Base-by-base conservation (phyloP, 2,329 filamentous ascomycete genomes). In the Arachnomyces sp. region DNA sequence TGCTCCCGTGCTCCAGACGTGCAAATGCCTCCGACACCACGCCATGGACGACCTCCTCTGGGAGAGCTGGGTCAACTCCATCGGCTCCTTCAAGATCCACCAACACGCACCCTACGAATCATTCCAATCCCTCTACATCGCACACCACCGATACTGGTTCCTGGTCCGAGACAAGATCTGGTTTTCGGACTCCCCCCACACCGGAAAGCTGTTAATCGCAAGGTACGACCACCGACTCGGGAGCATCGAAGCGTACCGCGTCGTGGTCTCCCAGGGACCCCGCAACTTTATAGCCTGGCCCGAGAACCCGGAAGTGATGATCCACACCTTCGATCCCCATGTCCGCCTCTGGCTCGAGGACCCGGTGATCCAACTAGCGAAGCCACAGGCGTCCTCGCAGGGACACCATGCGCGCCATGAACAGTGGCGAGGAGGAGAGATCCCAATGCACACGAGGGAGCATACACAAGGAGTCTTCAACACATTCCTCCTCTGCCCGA, bases 71-170 rank as follows among this genome's bases (percentile, higher is more conserved):
- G 75, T 95, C 9, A 80, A 87, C 53, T 62, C 72, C 4, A 79
- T 86, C 46, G 66, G 92, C 0, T 82, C 82, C 0, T 64, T 74
- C 28, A 55, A 60, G 13, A 63, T 88, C 18, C 61, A 63, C 1
- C 69, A 71, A 1, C 69, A 80, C 0, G 72, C 70, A 5, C 80
- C 82, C 5, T 80, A 74, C 52, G 51, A 65, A 2, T 80, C 72
- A 16, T 95, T 81, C 62, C 77, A 77, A 42, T 73, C 83, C 17
- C 74, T 95, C 2, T 95, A 84, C 58, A 67, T 74, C 31, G 73
- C 80, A 14, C 84, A 92, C 57, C 75, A 92, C 47, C 82, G 83
- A 0, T 78, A 82, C 52, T 95, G 89, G 89, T 95, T 94, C 54
- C 69, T 95, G 1, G 73, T 85, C 0, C 78, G 76, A 38, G 72